These are phyloP conservation scores for Filobasidium wieringae DNA, from an alignment of 768 basidiomycete species.

Conservation along the genomic window DNA sequence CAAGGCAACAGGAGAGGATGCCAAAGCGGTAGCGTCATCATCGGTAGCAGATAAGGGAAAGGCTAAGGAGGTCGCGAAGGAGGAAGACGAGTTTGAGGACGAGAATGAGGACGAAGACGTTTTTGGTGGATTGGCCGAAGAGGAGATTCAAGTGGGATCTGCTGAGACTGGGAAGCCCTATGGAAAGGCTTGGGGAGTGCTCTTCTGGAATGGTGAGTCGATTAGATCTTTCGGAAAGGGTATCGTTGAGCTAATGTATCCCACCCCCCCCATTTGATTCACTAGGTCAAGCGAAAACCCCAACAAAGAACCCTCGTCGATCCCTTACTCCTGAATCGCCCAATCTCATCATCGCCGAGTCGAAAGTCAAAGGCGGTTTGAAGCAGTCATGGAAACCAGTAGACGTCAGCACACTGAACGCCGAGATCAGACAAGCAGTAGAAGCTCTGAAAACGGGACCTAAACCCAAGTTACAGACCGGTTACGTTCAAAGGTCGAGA, in stretches of 20 bases:
- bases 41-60: background rate
- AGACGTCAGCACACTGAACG: background rate
- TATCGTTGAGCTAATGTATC: background rate
- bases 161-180: background rate
- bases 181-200: slow-evolving; percentile 15
- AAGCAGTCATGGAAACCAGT: slow-evolving; percentile 5
- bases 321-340: background rate
- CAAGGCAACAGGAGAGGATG: background rate
- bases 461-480: background rate
- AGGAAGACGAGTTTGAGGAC: slow-evolving; percentile 12
- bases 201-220: slow-evolving; percentile 17
- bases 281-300: slow-evolving; percentile 12
- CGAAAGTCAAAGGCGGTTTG: background rate
- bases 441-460: background rate
- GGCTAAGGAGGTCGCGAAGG: background rate
- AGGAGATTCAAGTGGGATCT: background rate
- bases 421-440: slow-evolving; percentile 1
- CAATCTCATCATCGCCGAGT: background rate
- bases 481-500: background rate
- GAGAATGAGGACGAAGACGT: slow-evolving; percentile 6
- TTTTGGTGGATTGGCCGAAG: background rate
- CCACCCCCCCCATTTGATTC: background rate
- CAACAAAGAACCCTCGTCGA: slow-evolving; percentile 1
- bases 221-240: background rate
- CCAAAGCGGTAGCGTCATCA: too few relatives aligned